Evolutionary conservation across 352 stramenopile species (phyloP), one percentile per base, ranked within the genome.

Genomic region (Phytophthora idaei): DNA sequence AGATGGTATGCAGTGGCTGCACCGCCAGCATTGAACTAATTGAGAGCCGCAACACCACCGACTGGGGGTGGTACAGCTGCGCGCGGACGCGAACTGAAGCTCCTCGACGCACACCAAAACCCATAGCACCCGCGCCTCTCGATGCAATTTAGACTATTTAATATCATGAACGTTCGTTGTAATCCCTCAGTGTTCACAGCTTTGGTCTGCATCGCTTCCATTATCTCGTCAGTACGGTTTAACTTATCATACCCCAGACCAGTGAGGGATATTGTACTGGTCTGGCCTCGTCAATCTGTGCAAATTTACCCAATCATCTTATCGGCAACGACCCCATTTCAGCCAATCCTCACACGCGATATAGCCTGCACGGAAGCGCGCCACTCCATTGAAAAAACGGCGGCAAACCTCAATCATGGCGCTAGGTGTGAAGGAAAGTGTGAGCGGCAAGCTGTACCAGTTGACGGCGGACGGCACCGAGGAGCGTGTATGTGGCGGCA

Each of bases 391-490:
- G 25, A 61, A 57, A 68, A 64, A 41, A 1, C 27, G 49, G 46
- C 50, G 50, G 36, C 44, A 67, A 65, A 62, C 9, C 31, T 21
- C 7, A 28, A 58, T 61, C 5, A 82, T 82, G 77, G 51, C 51
- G 48, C 70, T 93, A 5, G 78, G 81, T 14, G 81, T 92, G 27
- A 87, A 87, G 75, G 85, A 93, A 58, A 90, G 80, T 64, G 81
- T 93, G 65, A 92, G 80, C 69, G 85, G 85, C 39, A 80, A 81
- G 69, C 57, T 72, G 41, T 78, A 81, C 56, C 48, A 54, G 21
- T 72, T 93, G 2, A 48, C 48, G 15, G 62, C 65, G n/a, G 80
- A 86, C 25, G 85, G 83, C 27, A 49, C 69, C 7, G 85, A 93
- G 57, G 56, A 78, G 60, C 69, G 69, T 57, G 81, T 93, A 51